phyloP scores from a whole-genome alignment of 768 basidiomycete species.

The Crepidotus variabilis region DNA sequence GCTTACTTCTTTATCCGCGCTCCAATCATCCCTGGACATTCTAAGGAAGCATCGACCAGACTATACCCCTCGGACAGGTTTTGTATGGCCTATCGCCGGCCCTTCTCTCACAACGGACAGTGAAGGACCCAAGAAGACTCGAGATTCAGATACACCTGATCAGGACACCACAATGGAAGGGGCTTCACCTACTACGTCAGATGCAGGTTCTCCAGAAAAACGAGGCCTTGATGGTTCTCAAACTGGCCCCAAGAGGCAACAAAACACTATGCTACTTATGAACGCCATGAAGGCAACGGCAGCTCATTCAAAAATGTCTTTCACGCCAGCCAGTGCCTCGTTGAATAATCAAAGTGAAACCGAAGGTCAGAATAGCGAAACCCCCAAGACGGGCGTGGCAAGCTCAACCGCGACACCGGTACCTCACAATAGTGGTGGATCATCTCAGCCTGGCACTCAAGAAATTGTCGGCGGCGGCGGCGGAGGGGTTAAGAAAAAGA shows the following conservation, averaged over 20 bases:
- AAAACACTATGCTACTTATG: conserved; percentile 65
- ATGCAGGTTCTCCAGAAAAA: conserved; percentile 17
- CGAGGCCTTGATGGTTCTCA: conserved; percentile 17
- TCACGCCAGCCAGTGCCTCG: conserved; percentile 33
- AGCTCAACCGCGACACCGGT: conserved; percentile 40
- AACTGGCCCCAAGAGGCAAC: conserved; percentile 46
- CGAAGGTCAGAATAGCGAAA: conserved; percentile 13
- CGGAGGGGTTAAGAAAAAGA: conserved; percentile 67
- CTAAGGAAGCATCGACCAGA: conserved; percentile 74
- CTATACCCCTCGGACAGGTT: conserved; percentile 80
- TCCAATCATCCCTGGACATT: conserved; percentile 75
- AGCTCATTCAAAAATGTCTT: conserved; percentile 55
- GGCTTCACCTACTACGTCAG: conserved; percentile 8
- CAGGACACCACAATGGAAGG: conserved; percentile 9
- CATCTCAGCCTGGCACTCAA: conserved; percentile 29
- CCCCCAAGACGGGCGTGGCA: conserved; percentile 26
- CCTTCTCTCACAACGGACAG: conserved; percentile 31
- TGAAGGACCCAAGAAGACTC: conserved; percentile 19
- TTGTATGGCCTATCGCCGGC: conserved; percentile 80
- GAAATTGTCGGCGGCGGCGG: conserved; percentile 48
- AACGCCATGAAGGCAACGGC: conserved; percentile 83
- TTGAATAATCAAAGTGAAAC: conserved; percentile 26
- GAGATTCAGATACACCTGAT: conserved; percentile 19
- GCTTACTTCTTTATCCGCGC: conserved; percentile 65
- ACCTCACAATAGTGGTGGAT: conserved; percentile 23